Percentiles rank a stretch among this genome's conserved stretches.
phyloP scores from a whole-genome alignment of 495 filamentous ascomycete species.

The Rhypophila decipiens region DNA sequence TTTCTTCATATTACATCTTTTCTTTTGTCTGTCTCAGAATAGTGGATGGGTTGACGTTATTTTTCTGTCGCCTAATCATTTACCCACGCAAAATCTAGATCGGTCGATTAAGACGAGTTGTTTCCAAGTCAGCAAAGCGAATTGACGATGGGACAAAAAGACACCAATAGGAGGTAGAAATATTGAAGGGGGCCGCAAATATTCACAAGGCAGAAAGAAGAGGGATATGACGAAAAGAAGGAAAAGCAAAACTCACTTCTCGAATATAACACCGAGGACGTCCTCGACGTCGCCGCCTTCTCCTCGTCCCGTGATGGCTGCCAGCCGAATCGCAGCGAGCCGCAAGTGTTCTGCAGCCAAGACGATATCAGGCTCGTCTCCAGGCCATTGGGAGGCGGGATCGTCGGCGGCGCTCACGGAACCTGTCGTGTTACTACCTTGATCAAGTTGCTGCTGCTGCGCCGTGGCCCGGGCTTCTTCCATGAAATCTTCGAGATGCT shows the following conservation, averaged over 20 bases:
- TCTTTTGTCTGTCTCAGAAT: no score
- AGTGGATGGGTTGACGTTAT: no score
- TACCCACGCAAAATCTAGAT: constrained; percentile 27
- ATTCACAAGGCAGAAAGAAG: not conserved
- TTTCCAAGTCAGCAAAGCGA: not conserved
- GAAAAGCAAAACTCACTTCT: constrained; percentile 57
- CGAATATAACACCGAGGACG: constrained; percentile 93
- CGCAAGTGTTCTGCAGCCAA: constrained; percentile 88
- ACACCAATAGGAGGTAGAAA: not conserved
- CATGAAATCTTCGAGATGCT: constrained; percentile 66
- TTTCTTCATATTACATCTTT: no score
- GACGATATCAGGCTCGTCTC: constrained; percentile 64
- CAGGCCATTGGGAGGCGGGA: constrained; percentile 28
- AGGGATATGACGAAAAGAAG: not conserved
- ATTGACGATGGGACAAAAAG: not conserved
- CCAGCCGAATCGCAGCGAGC: constrained; percentile 70
- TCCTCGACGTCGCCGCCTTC: constrained; percentile 92
- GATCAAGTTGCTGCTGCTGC: no score
- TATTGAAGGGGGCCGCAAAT: no score
- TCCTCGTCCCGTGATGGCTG: constrained; percentile 81
- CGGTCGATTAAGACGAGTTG: not conserved
- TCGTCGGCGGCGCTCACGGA: no score
- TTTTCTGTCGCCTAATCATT: constrained; percentile 7
- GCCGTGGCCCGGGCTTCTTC: constrained; percentile 25
- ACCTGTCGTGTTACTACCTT: no score